Percentiles rank a stretch among this genome's conserved stretches.
Conservation (phyloP, 2,329 filamentous ascomycete species). For the Beauveria varroae region DNA sequence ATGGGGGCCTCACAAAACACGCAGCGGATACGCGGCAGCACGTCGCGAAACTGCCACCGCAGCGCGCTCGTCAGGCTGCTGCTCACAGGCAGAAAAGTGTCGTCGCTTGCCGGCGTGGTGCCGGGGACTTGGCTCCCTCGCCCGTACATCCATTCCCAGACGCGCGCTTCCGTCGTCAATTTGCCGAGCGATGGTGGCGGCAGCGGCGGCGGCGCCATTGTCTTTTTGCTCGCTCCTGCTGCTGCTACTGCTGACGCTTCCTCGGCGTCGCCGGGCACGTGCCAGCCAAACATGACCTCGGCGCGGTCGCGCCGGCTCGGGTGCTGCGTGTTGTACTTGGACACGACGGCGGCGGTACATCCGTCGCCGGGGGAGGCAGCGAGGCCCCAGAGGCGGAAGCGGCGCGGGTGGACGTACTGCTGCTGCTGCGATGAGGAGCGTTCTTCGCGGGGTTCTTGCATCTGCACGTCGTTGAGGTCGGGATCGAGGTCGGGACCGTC, state of each 20-base stretch:
- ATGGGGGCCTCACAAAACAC: constrained; percentile 38
- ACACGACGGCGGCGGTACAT: constrained; percentile 42
- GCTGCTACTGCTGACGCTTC: neutral
- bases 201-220: neutral
- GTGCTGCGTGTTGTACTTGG: constrained; percentile 40
- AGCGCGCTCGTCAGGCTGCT: constrained; percentile 17
- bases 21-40: constrained; percentile 33
- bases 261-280: constrained; percentile 12
- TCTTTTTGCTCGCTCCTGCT: neutral
- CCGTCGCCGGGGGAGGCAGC: constrained; percentile 44
- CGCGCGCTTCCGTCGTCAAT: constrained; percentile 45
- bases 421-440: constrained; percentile 15
- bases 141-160: constrained; percentile 55
- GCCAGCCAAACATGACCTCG: constrained; percentile 31
- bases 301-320: constrained; percentile 35
- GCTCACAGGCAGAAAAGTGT: neutral
- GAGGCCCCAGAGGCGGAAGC: constrained; percentile 47
- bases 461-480: constrained; percentile 23
- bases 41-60: constrained; percentile 30
- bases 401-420: constrained; percentile 37
- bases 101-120: neutral
- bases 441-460: constrained; percentile 19
- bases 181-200: constrained; percentile 9
- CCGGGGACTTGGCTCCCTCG: constrained; percentile 39
- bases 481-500: neutral